phyloP scores from a whole-genome alignment of 495 filamentous ascomycete genomes.

The Neurospora sp. region DNA sequence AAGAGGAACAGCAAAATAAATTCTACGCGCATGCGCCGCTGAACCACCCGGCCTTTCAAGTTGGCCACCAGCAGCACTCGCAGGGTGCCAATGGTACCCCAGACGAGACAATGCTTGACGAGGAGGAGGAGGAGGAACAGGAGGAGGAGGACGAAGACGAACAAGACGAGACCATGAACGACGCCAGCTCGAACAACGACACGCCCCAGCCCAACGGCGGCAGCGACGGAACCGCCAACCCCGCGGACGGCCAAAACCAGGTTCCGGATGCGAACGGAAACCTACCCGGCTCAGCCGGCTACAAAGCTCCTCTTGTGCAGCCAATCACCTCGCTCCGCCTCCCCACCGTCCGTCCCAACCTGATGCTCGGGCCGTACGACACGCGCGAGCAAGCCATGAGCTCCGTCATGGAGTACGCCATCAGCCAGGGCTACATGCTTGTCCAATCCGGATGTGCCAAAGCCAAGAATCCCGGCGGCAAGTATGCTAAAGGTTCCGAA shows the following conservation, averaged over 20 bases:
- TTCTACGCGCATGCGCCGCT: not conserved
- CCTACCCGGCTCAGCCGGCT: not conserved
- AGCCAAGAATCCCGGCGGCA: constrained; percentile 7
- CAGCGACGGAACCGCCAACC: not conserved
- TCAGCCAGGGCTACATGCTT: constrained; percentile 20
- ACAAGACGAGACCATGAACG: not conserved
- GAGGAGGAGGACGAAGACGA: constrained; percentile 1
- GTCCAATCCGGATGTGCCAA: constrained; percentile 11
- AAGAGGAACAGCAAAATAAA: not conserved
- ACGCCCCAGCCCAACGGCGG: not conserved
- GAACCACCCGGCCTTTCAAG: not conserved
- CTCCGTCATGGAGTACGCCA: constrained; percentile 17
- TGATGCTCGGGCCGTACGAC: constrained; percentile 20
- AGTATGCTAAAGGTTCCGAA: constrained; percentile 1
- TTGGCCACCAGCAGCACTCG: not conserved
- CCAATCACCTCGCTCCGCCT: constrained; percentile 12
- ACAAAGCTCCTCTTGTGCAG: constrained; percentile 6
- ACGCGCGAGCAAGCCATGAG: constrained; percentile 6
- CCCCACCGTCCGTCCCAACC: constrained; percentile 12
- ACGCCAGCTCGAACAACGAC: not conserved
- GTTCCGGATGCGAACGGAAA: not conserved
- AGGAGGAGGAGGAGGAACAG: not conserved
- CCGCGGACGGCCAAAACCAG: not conserved
- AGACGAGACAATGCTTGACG: not conserved
- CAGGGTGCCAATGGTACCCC: not conserved